phyloP scores from a whole-genome alignment of 371 early-diverging fungal genomes.

The Rhizopus delemar region DNA sequence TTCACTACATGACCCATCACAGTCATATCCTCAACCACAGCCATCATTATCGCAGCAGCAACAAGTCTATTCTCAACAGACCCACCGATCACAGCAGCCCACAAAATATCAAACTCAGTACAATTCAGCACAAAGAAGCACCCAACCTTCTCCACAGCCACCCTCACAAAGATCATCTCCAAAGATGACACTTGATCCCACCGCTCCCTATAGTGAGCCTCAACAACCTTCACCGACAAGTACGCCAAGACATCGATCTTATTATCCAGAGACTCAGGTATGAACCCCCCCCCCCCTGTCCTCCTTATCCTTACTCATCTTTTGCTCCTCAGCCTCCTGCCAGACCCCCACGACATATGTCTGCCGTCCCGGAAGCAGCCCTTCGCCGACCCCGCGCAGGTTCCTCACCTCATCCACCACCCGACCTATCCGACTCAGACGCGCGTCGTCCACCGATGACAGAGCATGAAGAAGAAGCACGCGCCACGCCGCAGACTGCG shows the following conservation, averaged over 20 bases:
- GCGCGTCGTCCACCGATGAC: slow-evolving; percentile 16
- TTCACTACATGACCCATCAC: slow-evolving; percentile 5
- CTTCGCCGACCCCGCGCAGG: slow-evolving; percentile 48
- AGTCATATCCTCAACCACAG: slow-evolving; percentile 3
- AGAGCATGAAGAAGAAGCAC: slow-evolving; percentile 1
- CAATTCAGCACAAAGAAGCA: neutral
- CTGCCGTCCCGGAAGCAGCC: slow-evolving; percentile 50
- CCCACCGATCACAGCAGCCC: neutral
- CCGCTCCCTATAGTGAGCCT: neutral
- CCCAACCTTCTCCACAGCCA: slow-evolving; percentile 1
- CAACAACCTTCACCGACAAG: slow-evolving; percentile 5
- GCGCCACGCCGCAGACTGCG: neutral
- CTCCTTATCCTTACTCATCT: neutral
- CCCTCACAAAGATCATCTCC: neutral
- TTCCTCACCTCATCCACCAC: slow-evolving; percentile 42
- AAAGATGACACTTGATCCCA: slow-evolving; percentile 1
- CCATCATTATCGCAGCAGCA: slow-evolving; percentile 2
- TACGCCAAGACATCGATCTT: slow-evolving; percentile 21
- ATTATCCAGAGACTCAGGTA: slow-evolving; percentile 26
- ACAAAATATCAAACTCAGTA: slow-evolving; percentile 9
- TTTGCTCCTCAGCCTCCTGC: slow-evolving; percentile 17
- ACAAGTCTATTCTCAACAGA: neutral
- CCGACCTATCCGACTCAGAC: slow-evolving; percentile 32
- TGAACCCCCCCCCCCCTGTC: neutral
- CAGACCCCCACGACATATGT: slow-evolving; percentile 47